A percentile compares a stretch with the other conserved stretches of the same genome.
Evolutionary conservation across 345 rosid species (phyloP).

Genomic region (Fremontodendron californicum): DNA sequence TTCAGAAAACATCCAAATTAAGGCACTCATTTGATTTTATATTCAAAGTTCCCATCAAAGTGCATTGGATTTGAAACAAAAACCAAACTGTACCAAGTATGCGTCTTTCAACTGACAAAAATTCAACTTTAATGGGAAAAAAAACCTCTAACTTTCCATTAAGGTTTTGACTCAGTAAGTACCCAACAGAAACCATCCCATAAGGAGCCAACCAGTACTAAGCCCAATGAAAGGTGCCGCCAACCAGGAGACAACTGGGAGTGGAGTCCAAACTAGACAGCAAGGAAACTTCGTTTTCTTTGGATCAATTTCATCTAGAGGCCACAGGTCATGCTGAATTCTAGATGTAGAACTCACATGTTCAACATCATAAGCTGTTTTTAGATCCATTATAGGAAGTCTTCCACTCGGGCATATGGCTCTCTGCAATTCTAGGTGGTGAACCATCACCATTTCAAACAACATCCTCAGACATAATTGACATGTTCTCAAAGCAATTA

Average conservation of each 20-base stretch:
- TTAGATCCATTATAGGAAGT: conserved; percentile 39
- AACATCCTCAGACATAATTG: conserved; percentile 23
- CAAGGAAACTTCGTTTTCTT: conserved; percentile 77
- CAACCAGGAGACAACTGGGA: conserved; percentile 96
- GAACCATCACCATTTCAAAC: conserved; percentile 26
- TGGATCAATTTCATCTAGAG: conserved; percentile 66
- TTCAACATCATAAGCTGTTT: conserved; percentile 45
- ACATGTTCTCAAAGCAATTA: conserved; percentile 12
- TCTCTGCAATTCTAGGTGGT: conserved; percentile 16
- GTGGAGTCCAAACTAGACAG: conserved; percentile 87
- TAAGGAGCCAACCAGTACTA: too few relatives aligned
- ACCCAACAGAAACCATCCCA: conserved; percentile 65
- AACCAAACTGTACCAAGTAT: too few relatives aligned
- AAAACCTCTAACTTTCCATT: too few relatives aligned
- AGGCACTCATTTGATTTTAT: background rate
- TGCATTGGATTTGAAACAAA: too few relatives aligned
- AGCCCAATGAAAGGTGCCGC: conserved; percentile 99
- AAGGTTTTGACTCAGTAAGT: conserved; percentile 56
- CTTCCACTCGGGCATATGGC: conserved; percentile 32
- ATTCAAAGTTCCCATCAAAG: too few relatives aligned
- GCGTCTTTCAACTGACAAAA: too few relatives aligned
- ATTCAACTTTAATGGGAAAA: too few relatives aligned
- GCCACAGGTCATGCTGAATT: conserved; percentile 76
- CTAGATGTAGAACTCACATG: conserved; percentile 22
- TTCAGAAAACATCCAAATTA: background rate